These are phyloP conservation scores for Aureobasidium sp. DNA, from an alignment of 2,329 filamentous ascomycete genomes.

Conservation along the genomic window DNA sequence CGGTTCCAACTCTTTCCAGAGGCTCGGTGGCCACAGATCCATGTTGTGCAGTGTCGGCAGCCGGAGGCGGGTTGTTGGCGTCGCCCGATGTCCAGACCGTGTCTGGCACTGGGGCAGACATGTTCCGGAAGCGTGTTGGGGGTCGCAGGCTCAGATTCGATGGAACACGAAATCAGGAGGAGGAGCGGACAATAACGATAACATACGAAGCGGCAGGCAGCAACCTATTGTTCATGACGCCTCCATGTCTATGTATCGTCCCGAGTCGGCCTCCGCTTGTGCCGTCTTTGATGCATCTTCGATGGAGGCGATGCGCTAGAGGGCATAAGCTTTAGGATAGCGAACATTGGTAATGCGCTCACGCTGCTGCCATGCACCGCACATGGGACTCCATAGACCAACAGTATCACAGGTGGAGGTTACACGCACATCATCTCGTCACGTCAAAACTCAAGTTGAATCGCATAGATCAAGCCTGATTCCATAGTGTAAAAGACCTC, in stretches of 20 bases:
- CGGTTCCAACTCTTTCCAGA: constrained; percentile 29
- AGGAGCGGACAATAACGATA: background rate
- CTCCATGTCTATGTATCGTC: constrained; percentile 8
- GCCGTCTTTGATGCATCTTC: constrained; percentile 1
- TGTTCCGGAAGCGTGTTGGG: constrained; percentile 9
- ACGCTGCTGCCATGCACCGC: background rate
- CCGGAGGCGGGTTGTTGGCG: constrained; percentile 28
- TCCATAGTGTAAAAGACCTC: background rate
- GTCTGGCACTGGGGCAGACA: constrained; percentile 28
- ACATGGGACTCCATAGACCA: background rate
- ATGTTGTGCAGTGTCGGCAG: constrained; percentile 29
- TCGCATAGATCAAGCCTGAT: background rate
- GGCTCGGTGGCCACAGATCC: constrained; percentile 37
- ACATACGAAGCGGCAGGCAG: constrained; percentile 3
- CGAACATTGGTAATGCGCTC: background rate
- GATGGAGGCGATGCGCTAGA: background rate
- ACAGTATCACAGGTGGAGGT: background rate
- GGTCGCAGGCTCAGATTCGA: background rate
- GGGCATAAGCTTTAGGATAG: background rate
- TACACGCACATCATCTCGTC: background rate
- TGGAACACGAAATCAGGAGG: background rate
- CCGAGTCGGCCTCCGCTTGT: constrained; percentile 11
- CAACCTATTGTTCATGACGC: constrained; percentile 9
- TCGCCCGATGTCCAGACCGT: constrained; percentile 33
- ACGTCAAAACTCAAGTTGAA: background rate